Evolutionary conservation across 768 basidiomycete genomes (phyloP).

Genomic region (Coprinellus micaceus): DNA sequence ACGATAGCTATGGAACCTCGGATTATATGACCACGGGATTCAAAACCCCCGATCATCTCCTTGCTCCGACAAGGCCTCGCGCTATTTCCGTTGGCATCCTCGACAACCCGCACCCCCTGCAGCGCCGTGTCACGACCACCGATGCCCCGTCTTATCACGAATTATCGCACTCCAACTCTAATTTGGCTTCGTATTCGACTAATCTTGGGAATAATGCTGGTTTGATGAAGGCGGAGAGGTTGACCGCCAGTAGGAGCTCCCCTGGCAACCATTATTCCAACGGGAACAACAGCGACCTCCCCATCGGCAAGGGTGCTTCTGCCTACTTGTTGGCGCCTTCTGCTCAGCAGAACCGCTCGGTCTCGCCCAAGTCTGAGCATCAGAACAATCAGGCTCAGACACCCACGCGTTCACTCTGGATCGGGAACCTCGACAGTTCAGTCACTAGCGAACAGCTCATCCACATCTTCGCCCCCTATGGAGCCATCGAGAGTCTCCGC

Average conservation of each 20-base stretch:
- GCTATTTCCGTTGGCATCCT: constrained; percentile 88
- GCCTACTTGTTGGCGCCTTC: constrained; percentile 70
- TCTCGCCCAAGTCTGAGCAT: constrained; percentile 78
- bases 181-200: constrained; percentile 34
- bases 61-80: constrained; percentile 61
- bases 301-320: constrained; percentile 48
- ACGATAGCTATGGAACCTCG: constrained; percentile 51
- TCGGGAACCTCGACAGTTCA: constrained; percentile 93
- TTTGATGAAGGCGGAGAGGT: constrained; percentile 63
- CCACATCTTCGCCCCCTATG: constrained; percentile 93
- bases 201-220: constrained; percentile 46
- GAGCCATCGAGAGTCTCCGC: constrained; percentile 92
- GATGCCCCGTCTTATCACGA: constrained; percentile 61
- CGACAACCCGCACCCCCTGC: constrained; percentile 73
- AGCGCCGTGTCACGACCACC: constrained; percentile 53
- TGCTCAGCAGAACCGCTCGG: constrained; percentile 61
- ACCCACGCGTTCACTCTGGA: constrained; percentile 96
- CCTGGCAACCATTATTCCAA: constrained; percentile 69
- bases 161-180: constrained; percentile 40
- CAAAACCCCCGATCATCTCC: constrained; percentile 63
- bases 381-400: constrained; percentile 78
- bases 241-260: constrained; percentile 43
- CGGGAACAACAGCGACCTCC: constrained; percentile 39
- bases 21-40: constrained; percentile 70
- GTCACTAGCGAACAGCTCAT: constrained; percentile 94